A percentile compares a stretch with the other conserved stretches of the same genome.
phyloP scores from a whole-genome alignment of 768 basidiomycete species.

The Hericium rajendrae region DNA sequence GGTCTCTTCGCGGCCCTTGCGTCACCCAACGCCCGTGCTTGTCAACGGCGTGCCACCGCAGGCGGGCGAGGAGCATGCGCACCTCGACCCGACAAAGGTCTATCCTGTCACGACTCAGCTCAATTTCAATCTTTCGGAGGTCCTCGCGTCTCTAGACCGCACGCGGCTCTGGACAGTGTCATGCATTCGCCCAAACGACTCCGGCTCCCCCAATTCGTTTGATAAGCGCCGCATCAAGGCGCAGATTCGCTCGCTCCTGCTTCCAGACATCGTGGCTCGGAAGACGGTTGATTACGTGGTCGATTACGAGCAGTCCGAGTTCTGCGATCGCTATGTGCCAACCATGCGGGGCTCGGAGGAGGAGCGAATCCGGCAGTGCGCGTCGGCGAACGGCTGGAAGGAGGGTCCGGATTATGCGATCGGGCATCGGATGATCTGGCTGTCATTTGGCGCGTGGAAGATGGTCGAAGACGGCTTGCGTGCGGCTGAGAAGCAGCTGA shows the following conservation, averaged over 20 bases:
- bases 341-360: constrained; percentile 59
- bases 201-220: constrained; percentile 77
- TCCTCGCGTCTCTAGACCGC: constrained; percentile 53
- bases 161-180: constrained; percentile 65
- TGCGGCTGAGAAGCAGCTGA: constrained; percentile 48
- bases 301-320: constrained; percentile 48
- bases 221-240: constrained; percentile 82
- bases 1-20: constrained; percentile 70
- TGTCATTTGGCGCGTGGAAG: constrained; percentile 76
- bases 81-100: constrained; percentile 64
- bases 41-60: constrained; percentile 19
- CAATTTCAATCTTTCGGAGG: constrained; percentile 65
- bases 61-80: constrained; percentile 40
- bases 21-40: constrained; percentile 52
- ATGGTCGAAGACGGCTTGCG: constrained; percentile 69
- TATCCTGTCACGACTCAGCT: constrained; percentile 76
- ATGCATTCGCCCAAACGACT: constrained; percentile 87
- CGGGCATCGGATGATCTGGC: constrained; percentile 62
- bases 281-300: constrained; percentile 59
- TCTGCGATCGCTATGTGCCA: constrained; percentile 72
- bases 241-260: constrained; percentile 65
- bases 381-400: constrained; percentile 64
- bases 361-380: constrained; percentile 68
- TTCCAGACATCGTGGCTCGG: constrained; percentile 62
- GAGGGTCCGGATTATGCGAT: constrained; percentile 65